Evolutionary conservation across 139 green algal species (phyloP), one percentile per base, ranked within the genome.

Genomic region (Chlamydomonas sp.): DNA sequence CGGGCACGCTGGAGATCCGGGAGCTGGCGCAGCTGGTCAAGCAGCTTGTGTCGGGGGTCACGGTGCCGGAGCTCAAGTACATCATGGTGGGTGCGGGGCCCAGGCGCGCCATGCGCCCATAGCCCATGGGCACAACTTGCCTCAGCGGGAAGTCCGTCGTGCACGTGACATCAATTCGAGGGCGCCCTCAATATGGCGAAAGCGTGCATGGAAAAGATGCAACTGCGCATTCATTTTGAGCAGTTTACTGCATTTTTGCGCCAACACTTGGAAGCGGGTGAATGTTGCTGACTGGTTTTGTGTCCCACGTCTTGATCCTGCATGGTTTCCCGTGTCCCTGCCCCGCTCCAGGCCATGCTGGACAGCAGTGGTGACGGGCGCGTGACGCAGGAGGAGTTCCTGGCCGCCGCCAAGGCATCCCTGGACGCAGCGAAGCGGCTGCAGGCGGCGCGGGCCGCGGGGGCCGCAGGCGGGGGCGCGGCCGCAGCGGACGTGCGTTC

Each of bases 371-470:
- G 88, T 15, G 85, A 90, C 67, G 88, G 88, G 5, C 1, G n/a
- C 6, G 81, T 93, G 20, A 76, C 62, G 1, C 80, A 89, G 80
- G 14, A 79, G 76, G 88, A 93, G 90, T 90, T 93, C 68, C 76
- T 91, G 71, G 6, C 49, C 4, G 83, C 83, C 2, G 88, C 88
- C 58, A 88, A 88, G 76, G 67, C 79, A 0, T 88, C 79, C 1
- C 77, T 88, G 67, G 82, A 84, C 5, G 82, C 88, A 1, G 81
- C 85, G 18, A 67, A 77, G 18, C 64, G 14, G 69, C 59, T 86
- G 69, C 58, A 59, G 81, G 81, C 81, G n/a, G 81, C 78, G 59
- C 58, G 81, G 18, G 81, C 16, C 18, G 18, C 67, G 68, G 80
- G 67, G 1, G 80, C 15, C 8, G 59, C 49, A 49, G 10, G 66